Evolutionary conservation across 2,329 filamentous ascomycete species (phyloP), one percentile per base, ranked within the genome.

Genomic region (Aspergillus brunneoviolaceus): DNA sequence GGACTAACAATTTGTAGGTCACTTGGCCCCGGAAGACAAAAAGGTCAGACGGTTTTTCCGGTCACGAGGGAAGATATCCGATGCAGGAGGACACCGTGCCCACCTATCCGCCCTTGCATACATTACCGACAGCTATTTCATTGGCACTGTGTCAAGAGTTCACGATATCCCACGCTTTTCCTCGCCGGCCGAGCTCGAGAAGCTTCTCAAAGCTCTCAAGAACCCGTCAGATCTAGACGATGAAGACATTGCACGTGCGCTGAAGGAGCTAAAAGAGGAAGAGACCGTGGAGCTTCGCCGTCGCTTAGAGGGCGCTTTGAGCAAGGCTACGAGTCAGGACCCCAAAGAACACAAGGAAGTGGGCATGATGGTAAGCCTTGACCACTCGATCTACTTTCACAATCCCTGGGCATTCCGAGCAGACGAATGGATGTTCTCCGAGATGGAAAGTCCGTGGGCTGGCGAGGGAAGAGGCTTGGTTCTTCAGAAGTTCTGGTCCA

Each of bases 91-190:
- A 1, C 86, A 89, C 64, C 85, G 89, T 69, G 91, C 92, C 11
- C 93, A 98, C 73, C 81, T 97, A 39, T 89, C 86, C 42, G 95
- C 95, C 9, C 82, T 99, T 63, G 94, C 94, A 25, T 99, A 98
- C 79, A 90, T 98, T 80, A 91, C 88, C 27, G 94, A 98, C 77
- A 90, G 85, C 72, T 95, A 91, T 79, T 98, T 99, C 77, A 93
- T 98, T 74, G 93, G 91, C 45, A 97, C 93, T 2, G 86, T 97
- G 7, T 82, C 88, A 29, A 86, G 91, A 21, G 88, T 93, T 57
- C 93, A 97, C 76, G 84, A 86, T 59, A 82, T 97, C 39, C 93
- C 90, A 84, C 84, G 90, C 14, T 91, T 90, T 73, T 85, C 84
- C 1, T 83, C 79, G 12, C 81, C 82, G 2, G 77, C 67, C 4